Conservation (phyloP, 2,329 filamentous ascomycete genomes). For the Aphanocladium album region DNA sequence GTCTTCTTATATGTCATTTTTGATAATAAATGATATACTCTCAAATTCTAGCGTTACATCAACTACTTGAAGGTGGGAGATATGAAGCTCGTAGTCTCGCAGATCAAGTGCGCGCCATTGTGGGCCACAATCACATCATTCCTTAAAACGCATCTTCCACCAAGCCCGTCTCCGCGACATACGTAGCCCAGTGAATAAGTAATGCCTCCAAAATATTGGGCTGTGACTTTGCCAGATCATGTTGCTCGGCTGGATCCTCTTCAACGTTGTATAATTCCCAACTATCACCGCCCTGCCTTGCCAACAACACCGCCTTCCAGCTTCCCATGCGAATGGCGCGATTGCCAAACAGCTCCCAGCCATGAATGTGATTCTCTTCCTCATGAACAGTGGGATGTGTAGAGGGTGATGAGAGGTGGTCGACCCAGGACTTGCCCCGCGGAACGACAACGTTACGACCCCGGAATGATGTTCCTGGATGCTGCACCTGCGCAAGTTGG, state of each 20-base stretch:
- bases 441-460: conserved; percentile 46
- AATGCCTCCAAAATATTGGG: conserved; percentile 42
- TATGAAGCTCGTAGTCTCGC: not conserved
- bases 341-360: conserved; percentile 31
- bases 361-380: conserved; percentile 39
- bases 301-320: conserved; percentile 29
- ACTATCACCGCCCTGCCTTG: conserved; percentile 22
- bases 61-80: not conserved
- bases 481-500: conserved; percentile 38
- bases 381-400: conserved; percentile 37
- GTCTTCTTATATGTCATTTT: not conserved
- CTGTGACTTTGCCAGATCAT: conserved; percentile 25
- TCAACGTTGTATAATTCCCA: conserved; percentile 31
- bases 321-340: conserved; percentile 29
- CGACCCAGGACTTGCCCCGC: conserved; percentile 43
- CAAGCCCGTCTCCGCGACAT: conserved; percentile 33
- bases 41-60: too few species aligned
- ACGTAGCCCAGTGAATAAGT: conserved; percentile 51
- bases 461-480: conserved; percentile 32
- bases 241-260: conserved; percentile 28
- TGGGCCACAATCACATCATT: conserved; percentile 1
- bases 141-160: not conserved
- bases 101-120: not conserved
- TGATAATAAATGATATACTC: not conserved
- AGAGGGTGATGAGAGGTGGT: conserved; percentile 29